Percentiles rank a stretch among this genome's conserved stretches.
These are phyloP conservation scores for Alternaria postmessia DNA, from an alignment of 2,329 filamentous ascomycete species.

Conservation along the genomic window DNA sequence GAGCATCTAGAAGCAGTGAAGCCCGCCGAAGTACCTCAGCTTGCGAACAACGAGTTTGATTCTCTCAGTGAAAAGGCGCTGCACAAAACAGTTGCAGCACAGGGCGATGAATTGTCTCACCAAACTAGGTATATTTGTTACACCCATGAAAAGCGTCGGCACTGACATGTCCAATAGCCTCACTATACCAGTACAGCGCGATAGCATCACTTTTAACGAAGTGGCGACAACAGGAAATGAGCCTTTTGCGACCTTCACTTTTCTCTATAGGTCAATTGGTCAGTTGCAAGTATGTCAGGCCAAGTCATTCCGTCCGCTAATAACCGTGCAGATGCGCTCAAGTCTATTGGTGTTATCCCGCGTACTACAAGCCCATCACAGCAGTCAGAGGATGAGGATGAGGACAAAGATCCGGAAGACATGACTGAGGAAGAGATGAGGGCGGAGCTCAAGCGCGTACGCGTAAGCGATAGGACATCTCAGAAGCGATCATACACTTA, in stretches of 20 bases:
- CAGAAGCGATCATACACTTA: neutral
- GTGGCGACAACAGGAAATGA: neutral
- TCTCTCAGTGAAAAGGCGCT: neutral
- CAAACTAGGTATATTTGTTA: neutral
- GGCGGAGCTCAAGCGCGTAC: neutral
- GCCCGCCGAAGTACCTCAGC: neutral
- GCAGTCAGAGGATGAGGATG: neutral
- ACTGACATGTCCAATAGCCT: neutral
- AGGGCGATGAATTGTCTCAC: neutral
- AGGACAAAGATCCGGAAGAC: neutral
- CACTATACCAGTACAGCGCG: neutral
- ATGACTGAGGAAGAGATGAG: neutral
- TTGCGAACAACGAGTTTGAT: neutral
- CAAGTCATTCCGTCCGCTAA: neutral
- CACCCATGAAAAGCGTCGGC: neutral
- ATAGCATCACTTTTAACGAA: neutral
- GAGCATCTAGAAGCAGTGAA: neutral
- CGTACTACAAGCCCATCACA: neutral
- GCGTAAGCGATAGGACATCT: neutral
- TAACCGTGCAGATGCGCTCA: neutral
- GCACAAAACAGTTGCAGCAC: neutral
- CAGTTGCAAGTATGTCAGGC: neutral
- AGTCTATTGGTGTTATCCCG: neutral
- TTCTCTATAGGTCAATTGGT: neutral
- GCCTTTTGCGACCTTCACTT: neutral